A percentile compares a stretch with the other conserved stretches of the same genome.
These are phyloP conservation scores for Suhomyces coccinellae DNA, from an alignment of 1,139 yeast genomes.

Conservation along the genomic window DNA sequence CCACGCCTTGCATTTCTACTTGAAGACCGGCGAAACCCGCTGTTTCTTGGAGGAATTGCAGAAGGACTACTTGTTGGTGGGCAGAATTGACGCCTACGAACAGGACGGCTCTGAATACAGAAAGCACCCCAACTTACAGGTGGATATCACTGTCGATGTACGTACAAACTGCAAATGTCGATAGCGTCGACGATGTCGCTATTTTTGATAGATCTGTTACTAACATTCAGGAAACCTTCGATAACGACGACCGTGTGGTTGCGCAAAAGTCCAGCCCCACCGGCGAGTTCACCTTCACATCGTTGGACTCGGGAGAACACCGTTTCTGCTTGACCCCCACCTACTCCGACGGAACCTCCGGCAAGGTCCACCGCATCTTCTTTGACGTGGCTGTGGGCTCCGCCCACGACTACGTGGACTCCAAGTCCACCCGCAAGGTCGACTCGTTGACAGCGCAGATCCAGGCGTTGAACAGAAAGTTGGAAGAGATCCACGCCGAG, in stretches of 20 bases:
- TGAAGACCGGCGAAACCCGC: slow-evolving; percentile 45
- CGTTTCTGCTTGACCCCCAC: slow-evolving; percentile 49
- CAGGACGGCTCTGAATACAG: slow-evolving; percentile 33
- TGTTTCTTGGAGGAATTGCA: slow-evolving; percentile 50
- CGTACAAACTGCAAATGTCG: slow-evolving; percentile 13
- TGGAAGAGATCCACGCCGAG: slow-evolving; percentile 46
- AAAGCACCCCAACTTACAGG: slow-evolving; percentile 33
- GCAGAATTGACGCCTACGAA: slow-evolving; percentile 47
- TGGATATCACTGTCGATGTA: slow-evolving; percentile 44
- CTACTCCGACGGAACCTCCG: slow-evolving; percentile 37
- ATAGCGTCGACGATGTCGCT: no score
- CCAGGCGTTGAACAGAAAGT: slow-evolving; percentile 42
- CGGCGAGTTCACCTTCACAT: slow-evolving; percentile 41
- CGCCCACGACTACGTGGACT: slow-evolving; percentile 49
- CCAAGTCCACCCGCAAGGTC: slow-evolving; percentile 46
- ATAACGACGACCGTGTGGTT: slow-evolving; percentile 47
- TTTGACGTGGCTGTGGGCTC: slow-evolving; percentile 51
- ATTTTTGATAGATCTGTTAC: no score
- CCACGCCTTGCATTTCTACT: slow-evolving; percentile 46
- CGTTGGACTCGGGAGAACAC: slow-evolving; percentile 48
- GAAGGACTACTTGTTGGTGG: slow-evolving; percentile 44
- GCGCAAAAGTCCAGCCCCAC: slow-evolving; percentile 39
- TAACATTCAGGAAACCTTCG: slow-evolving; percentile 42
- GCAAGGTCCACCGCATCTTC: slow-evolving; percentile 42
- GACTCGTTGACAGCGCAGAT: slow-evolving; percentile 44